Evolutionary conservation across 305 asterid genomes (phyloP).

Genomic region (Fraxinus angustifolia): DNA sequence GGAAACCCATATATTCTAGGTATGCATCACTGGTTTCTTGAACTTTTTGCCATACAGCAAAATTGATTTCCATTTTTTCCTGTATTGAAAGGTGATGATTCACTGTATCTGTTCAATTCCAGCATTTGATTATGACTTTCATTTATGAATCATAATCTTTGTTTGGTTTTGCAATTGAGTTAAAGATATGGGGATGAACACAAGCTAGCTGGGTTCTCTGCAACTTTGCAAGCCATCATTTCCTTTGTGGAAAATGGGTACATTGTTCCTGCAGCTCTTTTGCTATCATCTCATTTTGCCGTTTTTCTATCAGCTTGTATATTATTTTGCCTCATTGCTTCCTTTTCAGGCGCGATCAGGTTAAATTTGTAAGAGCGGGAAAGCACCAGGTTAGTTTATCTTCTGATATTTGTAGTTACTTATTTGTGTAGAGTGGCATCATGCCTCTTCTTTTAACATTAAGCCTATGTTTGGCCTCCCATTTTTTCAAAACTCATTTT

Average conservation of each 20-base stretch:
- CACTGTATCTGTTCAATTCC: constrained; percentile 3
- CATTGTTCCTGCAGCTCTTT: constrained; percentile 24
- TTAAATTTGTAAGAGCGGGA: constrained; percentile 89
- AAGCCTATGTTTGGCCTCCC: neutral
- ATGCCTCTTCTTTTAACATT: neutral
- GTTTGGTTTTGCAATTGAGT: constrained; percentile 21
- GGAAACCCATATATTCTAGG: constrained; percentile 98
- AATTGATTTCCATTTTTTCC: neutral
- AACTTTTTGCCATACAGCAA: constrained; percentile 4
- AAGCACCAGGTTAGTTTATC: constrained; percentile 77
- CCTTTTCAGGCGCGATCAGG: constrained; percentile 79
- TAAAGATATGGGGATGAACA: constrained; percentile 95
- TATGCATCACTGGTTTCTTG: constrained; percentile 24
- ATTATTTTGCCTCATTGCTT: constrained; percentile 25
- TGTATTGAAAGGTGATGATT: constrained; percentile 4
- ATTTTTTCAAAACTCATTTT: neutral
- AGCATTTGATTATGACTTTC: neutral
- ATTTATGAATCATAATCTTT: constrained; percentile 4
- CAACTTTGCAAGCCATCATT: constrained; percentile 96
- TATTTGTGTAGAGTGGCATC: neutral
- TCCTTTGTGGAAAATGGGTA: constrained; percentile 98
- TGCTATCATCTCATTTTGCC: neutral
- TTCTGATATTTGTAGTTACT: constrained; percentile 6
- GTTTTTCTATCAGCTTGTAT: constrained; percentile 9
- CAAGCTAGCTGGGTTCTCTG: constrained; percentile 98